These are phyloP conservation scores for Botrytis byssoidea DNA, from an alignment of 2,329 filamentous ascomycete genomes.

Conservation along the genomic window DNA sequence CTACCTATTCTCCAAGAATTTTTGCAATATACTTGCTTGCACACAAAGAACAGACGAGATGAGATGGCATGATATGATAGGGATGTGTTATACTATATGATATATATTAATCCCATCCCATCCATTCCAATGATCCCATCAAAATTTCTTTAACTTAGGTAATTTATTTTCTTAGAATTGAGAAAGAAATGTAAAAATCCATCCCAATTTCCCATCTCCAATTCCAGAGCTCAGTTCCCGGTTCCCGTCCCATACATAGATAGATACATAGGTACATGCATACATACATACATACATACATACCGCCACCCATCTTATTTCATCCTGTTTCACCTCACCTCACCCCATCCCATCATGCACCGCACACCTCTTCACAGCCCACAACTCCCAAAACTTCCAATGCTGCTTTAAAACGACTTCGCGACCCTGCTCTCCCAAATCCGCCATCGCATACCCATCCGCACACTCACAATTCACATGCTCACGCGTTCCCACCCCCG, in stretches of 20 bases:
- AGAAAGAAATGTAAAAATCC: neutral
- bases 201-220: neutral
- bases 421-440: constrained; percentile 4
- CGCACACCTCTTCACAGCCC: constrained; percentile 19
- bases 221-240: neutral
- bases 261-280: neutral
- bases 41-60: neutral
- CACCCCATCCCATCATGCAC: constrained; percentile 11
- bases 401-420: constrained; percentile 9
- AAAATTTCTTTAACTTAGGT: no score
- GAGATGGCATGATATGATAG: neutral
- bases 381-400: constrained; percentile 23
- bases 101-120: neutral
- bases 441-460: constrained; percentile 6
- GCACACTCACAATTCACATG: constrained; percentile 7
- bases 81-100: neutral
- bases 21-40: neutral
- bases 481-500: neutral
- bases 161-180: neutral
- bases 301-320: neutral
- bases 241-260: neutral
- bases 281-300: neutral
- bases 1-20: no score
- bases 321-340: neutral
- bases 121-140: neutral